Conservation (phyloP, 163 green algal species). For the Scenedesmus sp. region DNA sequence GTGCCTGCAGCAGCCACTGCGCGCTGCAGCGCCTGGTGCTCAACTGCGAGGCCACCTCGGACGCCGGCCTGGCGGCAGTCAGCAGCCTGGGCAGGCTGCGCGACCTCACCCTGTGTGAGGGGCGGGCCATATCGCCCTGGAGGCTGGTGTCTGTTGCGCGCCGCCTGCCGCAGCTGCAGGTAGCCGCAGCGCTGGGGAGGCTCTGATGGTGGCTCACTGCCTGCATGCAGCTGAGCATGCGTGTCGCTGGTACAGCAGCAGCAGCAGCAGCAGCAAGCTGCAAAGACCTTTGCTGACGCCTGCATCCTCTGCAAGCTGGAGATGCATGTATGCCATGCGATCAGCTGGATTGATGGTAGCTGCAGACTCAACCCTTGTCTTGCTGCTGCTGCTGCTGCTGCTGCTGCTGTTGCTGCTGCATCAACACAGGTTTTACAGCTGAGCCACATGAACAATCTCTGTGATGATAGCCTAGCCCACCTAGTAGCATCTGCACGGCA, state of each 20-base stretch:
- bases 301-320: too few relatives aligned
- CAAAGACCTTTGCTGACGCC: background rate
- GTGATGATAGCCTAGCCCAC: slow-evolving; percentile 17
- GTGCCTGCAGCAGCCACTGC: slow-evolving; percentile 41
- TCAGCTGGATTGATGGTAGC: too few relatives aligned
- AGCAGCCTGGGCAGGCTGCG: slow-evolving; percentile 35
- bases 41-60: slow-evolving; percentile 32
- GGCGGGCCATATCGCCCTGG: background rate
- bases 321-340: too few relatives aligned
- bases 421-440: slow-evolving; percentile 42
- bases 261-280: background rate
- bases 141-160: slow-evolving; percentile 29
- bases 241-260: too few relatives aligned
- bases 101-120: slow-evolving; percentile 46
- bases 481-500: slow-evolving; percentile 24
- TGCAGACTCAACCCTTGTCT: too few relatives aligned
- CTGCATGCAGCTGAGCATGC: too few relatives aligned
- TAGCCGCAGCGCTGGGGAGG: too few relatives aligned
- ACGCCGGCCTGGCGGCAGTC: slow-evolving; percentile 41
- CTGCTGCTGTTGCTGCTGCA: background rate
- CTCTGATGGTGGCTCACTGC: too few relatives aligned
- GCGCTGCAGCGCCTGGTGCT: slow-evolving; percentile 24
- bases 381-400: slow-evolving; percentile 7
- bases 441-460: slow-evolving; percentile 26
- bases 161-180: slow-evolving; percentile 43